Conservation (phyloP, 495 filamentous ascomycete species). For the Aspergillus sclerotioniger region DNA sequence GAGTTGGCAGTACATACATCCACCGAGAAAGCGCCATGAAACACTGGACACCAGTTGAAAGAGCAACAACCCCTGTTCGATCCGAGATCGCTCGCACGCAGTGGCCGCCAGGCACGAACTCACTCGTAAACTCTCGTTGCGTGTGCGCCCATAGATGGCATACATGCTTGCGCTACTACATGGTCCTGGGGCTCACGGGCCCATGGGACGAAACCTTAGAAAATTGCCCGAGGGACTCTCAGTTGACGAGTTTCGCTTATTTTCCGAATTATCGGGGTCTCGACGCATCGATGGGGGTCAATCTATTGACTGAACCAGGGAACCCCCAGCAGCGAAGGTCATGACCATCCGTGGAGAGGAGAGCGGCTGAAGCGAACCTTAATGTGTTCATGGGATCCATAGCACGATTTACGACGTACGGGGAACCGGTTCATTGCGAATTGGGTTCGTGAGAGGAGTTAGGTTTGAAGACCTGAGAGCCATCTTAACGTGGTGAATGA, state of each 20-base stretch:
- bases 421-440: not conserved
- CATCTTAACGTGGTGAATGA: not conserved
- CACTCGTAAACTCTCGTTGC: constrained; percentile 3
- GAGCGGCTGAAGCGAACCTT: constrained; percentile 15
- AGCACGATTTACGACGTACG: not conserved
- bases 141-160: constrained; percentile 2
- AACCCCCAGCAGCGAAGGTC: not conserved
- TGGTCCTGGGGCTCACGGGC: constrained; percentile 3
- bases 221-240: constrained; percentile 16
- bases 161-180: not conserved
- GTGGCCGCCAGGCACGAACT: constrained; percentile 23
- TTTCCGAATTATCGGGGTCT: constrained; percentile 24
- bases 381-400: constrained; percentile 1
- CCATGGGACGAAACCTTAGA: constrained; percentile 8
- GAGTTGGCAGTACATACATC: constrained; percentile 18
- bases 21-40: constrained; percentile 10
- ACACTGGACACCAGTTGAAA: constrained; percentile 7
- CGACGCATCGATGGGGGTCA: constrained; percentile 11
- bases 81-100: constrained; percentile 14
- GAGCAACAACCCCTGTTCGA: constrained; percentile 16
- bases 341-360: constrained; percentile 3
- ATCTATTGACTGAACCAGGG: constrained; percentile 15
- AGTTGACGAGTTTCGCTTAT: constrained; percentile 19
- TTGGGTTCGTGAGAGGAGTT: not conserved
- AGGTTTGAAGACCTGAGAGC: not conserved